Percentiles rank a stretch among this genome's conserved stretches.
Conservation (phyloP, 2,329 filamentous ascomycete genomes). For the Monosporascus sp. region DNA sequence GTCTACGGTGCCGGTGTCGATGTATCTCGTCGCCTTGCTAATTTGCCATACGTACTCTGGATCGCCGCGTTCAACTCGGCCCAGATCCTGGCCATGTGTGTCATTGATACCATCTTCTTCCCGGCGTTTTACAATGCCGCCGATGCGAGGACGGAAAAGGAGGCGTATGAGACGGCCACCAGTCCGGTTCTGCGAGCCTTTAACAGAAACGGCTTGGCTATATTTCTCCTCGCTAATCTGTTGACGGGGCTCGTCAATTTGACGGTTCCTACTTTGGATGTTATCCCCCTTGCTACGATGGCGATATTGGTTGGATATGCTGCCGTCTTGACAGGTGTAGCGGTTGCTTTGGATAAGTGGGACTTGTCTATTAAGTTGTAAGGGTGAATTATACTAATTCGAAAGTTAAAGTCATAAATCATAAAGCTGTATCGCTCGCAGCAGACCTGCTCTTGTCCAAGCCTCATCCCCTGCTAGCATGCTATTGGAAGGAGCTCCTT, state of each 20-base stretch:
- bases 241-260: constrained; percentile 87
- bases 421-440: too few relatives aligned
- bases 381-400: background rate
- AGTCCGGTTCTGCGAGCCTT: constrained; percentile 77
- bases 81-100: constrained; percentile 75
- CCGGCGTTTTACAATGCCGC: constrained; percentile 61
- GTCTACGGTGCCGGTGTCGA: constrained; percentile 65
- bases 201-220: constrained; percentile 79
- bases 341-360: constrained; percentile 60
- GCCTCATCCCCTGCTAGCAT: too few relatives aligned
- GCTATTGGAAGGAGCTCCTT: constrained; percentile 23
- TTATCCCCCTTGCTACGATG: constrained; percentile 61
- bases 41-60: constrained; percentile 91
- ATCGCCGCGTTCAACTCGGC: constrained; percentile 83
- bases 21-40: constrained; percentile 86
- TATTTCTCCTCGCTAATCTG: constrained; percentile 86
- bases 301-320: constrained; percentile 71
- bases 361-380: constrained; percentile 69
- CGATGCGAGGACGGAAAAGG: constrained; percentile 52
- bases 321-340: constrained; percentile 59
- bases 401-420: too few relatives aligned
- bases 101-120: constrained; percentile 75
- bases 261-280: constrained; percentile 75
- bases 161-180: constrained; percentile 64
- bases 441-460: too few relatives aligned